Evolutionary conservation across 2,329 filamentous ascomycete genomes (phyloP).

Genomic region (Aspergillus novoparasiticus): DNA sequence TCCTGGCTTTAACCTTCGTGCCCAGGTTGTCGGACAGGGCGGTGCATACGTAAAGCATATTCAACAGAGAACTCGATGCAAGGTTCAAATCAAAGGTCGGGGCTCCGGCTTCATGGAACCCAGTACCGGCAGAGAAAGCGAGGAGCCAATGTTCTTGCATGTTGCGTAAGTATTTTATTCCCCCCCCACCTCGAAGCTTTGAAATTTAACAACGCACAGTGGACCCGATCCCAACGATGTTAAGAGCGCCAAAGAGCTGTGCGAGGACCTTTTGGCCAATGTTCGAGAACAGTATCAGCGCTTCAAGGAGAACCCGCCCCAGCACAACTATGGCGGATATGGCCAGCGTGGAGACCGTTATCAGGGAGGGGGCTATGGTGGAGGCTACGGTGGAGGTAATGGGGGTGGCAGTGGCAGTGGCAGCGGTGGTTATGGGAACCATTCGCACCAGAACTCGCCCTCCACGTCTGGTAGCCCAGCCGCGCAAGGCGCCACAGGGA

Average conservation of each 20-base stretch:
- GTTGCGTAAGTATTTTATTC: constrained; percentile 69
- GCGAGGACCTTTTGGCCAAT: constrained; percentile 81
- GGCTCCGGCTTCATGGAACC: constrained; percentile 93
- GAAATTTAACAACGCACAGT: constrained; percentile 53
- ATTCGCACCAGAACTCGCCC: constrained; percentile 43
- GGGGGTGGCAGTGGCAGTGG: constrained; percentile 22
- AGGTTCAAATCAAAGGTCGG: constrained; percentile 96
- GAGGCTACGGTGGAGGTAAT: constrained; percentile 36
- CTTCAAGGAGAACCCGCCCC: constrained; percentile 80
- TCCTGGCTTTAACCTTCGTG: constrained; percentile 91
- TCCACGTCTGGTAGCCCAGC: constrained; percentile 48
- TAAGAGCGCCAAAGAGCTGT: constrained; percentile 81
- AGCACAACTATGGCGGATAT: constrained; percentile 62
- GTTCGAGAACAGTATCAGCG: constrained; percentile 88
- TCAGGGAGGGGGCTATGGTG: constrained; percentile 46
- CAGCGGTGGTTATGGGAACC: constrained; percentile 37
- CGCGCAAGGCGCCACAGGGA: constrained; percentile 45
- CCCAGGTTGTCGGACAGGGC: constrained; percentile 91
- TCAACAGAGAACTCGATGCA: constrained; percentile 90
- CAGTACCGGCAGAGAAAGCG: constrained; percentile 83
- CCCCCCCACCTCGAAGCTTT: neutral
- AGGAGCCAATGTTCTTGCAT: constrained; percentile 95
- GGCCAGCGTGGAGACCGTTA: constrained; percentile 55
- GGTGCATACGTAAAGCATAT: constrained; percentile 98
- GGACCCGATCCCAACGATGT: constrained; percentile 88